phyloP scores from a whole-genome alignment of 139 green algal species.

The Zygnema cylindricum region DNA sequence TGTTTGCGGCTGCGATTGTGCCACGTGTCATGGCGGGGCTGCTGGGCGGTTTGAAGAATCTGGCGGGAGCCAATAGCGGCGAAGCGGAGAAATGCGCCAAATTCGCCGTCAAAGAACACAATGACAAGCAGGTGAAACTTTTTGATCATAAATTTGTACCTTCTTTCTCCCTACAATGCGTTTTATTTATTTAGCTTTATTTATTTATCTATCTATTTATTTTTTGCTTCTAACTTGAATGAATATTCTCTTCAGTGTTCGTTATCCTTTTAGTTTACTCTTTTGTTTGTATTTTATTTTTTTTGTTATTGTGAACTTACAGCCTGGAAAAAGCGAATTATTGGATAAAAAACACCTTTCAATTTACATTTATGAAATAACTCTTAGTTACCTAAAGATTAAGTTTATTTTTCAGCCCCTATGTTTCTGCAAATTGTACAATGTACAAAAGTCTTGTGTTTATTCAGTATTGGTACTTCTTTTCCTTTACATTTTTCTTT shows the following conservation, averaged over 20 bases:
- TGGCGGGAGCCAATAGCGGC: neutral
- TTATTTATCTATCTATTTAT: neutral
- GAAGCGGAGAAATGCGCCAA: slow-evolving; percentile 18
- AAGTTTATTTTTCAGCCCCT: no score
- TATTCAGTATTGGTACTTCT: no score
- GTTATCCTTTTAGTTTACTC: no score
- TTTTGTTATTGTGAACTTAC: neutral
- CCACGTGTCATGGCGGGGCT: slow-evolving; percentile 24
- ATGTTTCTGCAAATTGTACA: no score
- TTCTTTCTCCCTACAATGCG: no score
- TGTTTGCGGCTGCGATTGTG: no score
- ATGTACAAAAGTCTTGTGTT: no score
- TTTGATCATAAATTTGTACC: no score
- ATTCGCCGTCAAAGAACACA: slow-evolving; percentile 24
- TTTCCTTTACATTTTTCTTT: neutral
- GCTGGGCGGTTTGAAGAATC: slow-evolving; percentile 13
- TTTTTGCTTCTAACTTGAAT: slow-evolving; percentile 5
- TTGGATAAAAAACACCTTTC: neutral
- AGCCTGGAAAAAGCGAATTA: neutral
- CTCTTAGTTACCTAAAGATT: no score
- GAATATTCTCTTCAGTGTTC: neutral
- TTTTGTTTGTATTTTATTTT: neutral
- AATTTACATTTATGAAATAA: neutral
- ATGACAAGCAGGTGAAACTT: slow-evolving; percentile 25
- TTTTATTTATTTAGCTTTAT: no score